Evolutionary conservation across 176 grass and related monocot genomes (phyloP), one percentile per base, ranked within the genome.

Genomic region (Avena sativa): DNA sequence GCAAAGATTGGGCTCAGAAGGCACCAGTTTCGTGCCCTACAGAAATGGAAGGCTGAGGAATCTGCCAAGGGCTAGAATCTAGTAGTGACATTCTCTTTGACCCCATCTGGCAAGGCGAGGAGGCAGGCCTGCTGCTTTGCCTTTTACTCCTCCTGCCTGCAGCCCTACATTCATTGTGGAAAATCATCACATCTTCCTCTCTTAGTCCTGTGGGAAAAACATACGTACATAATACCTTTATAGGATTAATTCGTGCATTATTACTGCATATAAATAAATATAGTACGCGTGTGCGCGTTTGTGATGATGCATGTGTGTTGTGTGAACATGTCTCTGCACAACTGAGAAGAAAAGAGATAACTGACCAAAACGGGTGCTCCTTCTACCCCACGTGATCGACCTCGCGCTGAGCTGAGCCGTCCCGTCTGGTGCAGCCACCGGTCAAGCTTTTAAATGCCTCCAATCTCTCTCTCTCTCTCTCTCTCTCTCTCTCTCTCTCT

Each of bases 391-490:
- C 89, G 84, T 94, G 88, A 76, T 19, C 53, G 38, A 59, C 69
- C 68, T 83, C 67, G 52, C 25, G 62, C 8, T 28, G 28, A 28
- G 28, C 10, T 16, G 82, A 58, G 82, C 90, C 63, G 88, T 79
- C 86, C 28, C 28, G 28, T 28, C 28, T 79, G 88, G 88, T 94
- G 76, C 90, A 97, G 71, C 90, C 73, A 94, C 95, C 95, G 56
- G 95, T 97, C 94, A 97, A 96, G 88, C 47, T 16, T 16, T 74
- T 71, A 63, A 69, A 76, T 13, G 12, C 36, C 40, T 44, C 43
- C 53, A 10, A 13, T 58, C 47, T 51, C 10, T 61, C 70, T 79
- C n/a, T 58, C 47, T 51, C 10, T 61, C 70, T 79, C n/a, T 66
- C 6, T 23, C 13, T 8, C 5, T 7, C 20, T 34, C 2, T 4